Evolutionary conservation across 2,329 filamentous ascomycete species (phyloP).

Genomic region (Pyricularia sp.): DNA sequence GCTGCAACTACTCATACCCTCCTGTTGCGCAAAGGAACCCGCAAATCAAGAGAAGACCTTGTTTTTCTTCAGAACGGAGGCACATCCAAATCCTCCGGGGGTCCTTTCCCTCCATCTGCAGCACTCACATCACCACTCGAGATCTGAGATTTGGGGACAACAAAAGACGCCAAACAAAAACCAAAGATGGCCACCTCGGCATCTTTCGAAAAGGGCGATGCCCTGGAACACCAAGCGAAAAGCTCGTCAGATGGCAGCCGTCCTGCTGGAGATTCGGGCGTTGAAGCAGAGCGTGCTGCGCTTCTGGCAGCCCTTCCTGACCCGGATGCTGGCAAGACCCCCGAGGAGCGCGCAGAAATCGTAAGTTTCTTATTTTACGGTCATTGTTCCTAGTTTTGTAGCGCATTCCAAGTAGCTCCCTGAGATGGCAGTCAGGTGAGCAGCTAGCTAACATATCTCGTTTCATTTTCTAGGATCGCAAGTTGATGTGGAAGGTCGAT

Average conservation of each 20-base stretch:
- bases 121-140: neutral
- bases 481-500: conserved; percentile 10
- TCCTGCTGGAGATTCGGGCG: neutral
- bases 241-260: neutral
- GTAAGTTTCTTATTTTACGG: neutral
- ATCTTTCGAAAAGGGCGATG: neutral
- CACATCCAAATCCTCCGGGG: neutral
- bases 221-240: neutral
- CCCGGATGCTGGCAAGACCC: conserved; percentile 4
- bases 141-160: neutral
- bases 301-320: conserved; percentile 3
- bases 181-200: neutral
- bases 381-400: neutral
- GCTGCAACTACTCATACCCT: neutral
- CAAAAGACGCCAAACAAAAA: neutral
- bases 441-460: no score
- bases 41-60: neutral
- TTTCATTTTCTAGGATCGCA: neutral
- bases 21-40: neutral
- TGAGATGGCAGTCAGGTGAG: neutral
- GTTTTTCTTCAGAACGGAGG: neutral
- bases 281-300: conserved; percentile 3
- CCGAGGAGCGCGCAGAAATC: conserved; percentile 4
- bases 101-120: neutral
- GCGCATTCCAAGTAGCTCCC: neutral